Conservation (phyloP, 768 basidiomycete species). For the Podaxis sp. region DNA sequence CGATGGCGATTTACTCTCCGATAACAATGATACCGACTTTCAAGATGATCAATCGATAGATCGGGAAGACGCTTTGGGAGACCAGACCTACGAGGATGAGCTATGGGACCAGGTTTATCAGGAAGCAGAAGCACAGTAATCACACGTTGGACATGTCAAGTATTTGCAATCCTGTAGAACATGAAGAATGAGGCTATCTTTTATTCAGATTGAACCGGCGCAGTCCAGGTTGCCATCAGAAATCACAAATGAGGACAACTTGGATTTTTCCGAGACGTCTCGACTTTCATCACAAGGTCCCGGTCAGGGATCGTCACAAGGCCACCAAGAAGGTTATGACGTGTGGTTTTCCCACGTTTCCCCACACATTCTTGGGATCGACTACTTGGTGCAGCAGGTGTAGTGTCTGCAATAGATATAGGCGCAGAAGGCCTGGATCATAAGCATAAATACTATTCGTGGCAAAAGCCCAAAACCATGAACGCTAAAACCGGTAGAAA, state of each 20-base stretch:
- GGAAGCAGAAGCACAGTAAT: not conserved
- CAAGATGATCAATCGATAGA: conserved; percentile 40
- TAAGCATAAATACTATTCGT: not conserved
- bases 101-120: conserved; percentile 28
- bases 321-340: not conserved
- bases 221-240: not conserved
- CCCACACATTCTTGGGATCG: conserved; percentile 1
- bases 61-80: conserved; percentile 25
- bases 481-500: not conserved
- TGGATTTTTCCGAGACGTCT: not conserved
- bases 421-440: not conserved
- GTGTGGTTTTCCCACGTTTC: conserved; percentile 8
- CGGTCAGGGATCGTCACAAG: not conserved
- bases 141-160: not conserved
- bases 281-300: not conserved
- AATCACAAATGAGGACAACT: not conserved
- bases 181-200: too few relatives aligned
- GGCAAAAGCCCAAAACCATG: not conserved
- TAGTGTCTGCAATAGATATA: not conserved
- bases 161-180: too few relatives aligned
- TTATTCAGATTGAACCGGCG: too few relatives aligned
- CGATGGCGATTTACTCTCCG: conserved; percentile 19
- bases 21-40: conserved; percentile 24
- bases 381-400: not conserved
- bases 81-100: conserved; percentile 30